Base-by-base conservation (phyloP, 495 filamentous ascomycete genomes). In the Staphylotrichum longicolle region DNA sequence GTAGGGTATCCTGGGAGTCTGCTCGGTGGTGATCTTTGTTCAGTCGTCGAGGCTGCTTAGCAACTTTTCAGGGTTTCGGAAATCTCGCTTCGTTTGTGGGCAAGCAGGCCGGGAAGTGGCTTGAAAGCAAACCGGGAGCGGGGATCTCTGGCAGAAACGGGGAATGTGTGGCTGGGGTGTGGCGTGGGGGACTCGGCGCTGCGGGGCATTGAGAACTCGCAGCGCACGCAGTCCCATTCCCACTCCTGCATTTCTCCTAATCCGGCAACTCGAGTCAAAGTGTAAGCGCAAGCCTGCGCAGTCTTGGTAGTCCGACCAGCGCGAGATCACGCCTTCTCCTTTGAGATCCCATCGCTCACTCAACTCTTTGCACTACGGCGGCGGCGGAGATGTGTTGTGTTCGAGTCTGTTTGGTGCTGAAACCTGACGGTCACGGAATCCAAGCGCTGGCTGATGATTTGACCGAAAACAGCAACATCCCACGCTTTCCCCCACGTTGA, bases 11-110 rank as follows among this genome's bases (percentile, higher is more conserved):
- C 30, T 33, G 44, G 3, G 35, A 2, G 47, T 15, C 11, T 14
- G 56, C n/a, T 56, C 34, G 57, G 46, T 56, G 51, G 41, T 54
- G 58, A 46, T 52, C 52, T 45, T 63, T 57, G 54, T 58, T 44
- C 15, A 39, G 57, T 50, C 20, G 66, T 48, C 54, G 52, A 34
- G 45, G 57, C 37, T 50, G 49, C 35, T 35, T 64, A 15, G 39
- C 58, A 48, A 58, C 56, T 57, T 62, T 54, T 60, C 45, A 53
- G 50, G 44, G 49, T 64, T 66, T 66, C 61, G 63, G 62, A 69
- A 61, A 66, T 68, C 68, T 70, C 61, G 70, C 66, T 70, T 57
- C 56, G 66, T 74, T 72, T 74, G 72, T 74, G 72, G 70, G 72
- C 62, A 63, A 37, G 55, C 33, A 10, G 30, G 11, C 53, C n/a